Conservation (phyloP, 768 basidiomycete genomes). For the Hericium erinaceus region DNA sequence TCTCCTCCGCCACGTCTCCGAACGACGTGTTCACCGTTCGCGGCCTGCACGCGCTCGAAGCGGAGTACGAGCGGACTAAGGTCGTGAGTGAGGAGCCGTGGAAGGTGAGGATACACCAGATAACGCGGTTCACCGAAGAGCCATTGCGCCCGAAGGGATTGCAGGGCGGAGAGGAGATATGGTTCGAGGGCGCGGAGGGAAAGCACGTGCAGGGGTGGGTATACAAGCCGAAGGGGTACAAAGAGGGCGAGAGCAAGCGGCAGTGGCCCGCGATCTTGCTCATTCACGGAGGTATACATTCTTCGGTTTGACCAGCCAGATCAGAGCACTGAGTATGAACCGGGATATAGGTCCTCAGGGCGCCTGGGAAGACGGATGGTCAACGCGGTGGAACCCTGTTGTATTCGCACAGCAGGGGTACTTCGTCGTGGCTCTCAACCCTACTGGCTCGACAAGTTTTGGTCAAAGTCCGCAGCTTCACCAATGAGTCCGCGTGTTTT, state of each 20-base stretch:
- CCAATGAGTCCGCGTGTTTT: not conserved
- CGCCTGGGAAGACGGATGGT: constrained; percentile 90
- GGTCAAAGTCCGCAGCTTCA: constrained; percentile 52
- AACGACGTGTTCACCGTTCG: constrained; percentile 68
- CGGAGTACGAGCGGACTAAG: constrained; percentile 3
- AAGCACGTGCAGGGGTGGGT: constrained; percentile 79
- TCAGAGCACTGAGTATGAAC: constrained; percentile 1
- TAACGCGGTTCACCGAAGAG: constrained; percentile 57
- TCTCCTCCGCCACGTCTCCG: constrained; percentile 68
- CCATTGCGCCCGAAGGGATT: constrained; percentile 51
- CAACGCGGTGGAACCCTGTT: constrained; percentile 83
- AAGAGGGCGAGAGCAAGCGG: constrained; percentile 36
- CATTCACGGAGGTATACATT: constrained; percentile 62
- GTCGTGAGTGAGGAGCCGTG: constrained; percentile 14
- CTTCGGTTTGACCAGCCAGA: not conserved
- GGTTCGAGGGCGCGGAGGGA: constrained; percentile 78
- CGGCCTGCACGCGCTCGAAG: constrained; percentile 35
- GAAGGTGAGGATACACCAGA: constrained; percentile 34
- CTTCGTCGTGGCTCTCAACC: constrained; percentile 81
- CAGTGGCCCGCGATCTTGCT: constrained; percentile 75
- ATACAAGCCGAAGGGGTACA: constrained; percentile 72
- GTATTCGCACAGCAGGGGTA: constrained; percentile 81
- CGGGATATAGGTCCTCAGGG: constrained; percentile 52
- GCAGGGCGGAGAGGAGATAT: constrained; percentile 67
- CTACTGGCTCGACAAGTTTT: constrained; percentile 89